These are phyloP conservation scores for Wickerhamiella alocasiicola DNA, from an alignment of 805 yeast genomes.

Conservation along the genomic window DNA sequence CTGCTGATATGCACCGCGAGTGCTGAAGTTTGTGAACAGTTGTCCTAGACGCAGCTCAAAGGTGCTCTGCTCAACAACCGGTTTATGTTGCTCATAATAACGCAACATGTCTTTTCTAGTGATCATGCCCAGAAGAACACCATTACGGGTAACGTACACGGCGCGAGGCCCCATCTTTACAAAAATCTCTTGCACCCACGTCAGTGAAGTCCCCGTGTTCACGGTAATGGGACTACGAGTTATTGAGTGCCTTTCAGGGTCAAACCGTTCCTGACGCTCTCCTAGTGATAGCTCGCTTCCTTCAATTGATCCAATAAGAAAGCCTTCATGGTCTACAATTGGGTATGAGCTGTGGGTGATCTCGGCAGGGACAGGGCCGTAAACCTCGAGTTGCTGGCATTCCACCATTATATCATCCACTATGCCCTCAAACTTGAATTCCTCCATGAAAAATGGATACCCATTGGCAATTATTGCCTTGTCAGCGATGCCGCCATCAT, in stretches of 20 bases:
- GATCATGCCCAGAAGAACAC: conserved; percentile 53
- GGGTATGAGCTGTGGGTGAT: conserved; percentile 28
- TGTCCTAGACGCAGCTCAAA: conserved; percentile 1
- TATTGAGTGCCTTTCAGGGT: conserved; percentile 12
- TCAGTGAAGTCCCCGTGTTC: conserved; percentile 41
- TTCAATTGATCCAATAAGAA: conserved; percentile 27
- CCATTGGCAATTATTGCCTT: conserved; percentile 87
- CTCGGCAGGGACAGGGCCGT: conserved; percentile 17
- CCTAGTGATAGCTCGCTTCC: conserved; percentile 21
- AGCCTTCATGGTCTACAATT: conserved; percentile 24
- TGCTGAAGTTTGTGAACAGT: not conserved
- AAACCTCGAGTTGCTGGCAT: conserved; percentile 18
- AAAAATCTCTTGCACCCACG: conserved; percentile 54
- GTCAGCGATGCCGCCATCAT: conserved; percentile 86
- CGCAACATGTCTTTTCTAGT: conserved; percentile 74
- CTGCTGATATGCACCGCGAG: not conserved
- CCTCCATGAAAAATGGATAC: conserved; percentile 69
- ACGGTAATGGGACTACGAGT: conserved; percentile 49
- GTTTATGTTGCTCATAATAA: conserved; percentile 3
- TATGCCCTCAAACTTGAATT: conserved; percentile 40
- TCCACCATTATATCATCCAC: conserved; percentile 54
- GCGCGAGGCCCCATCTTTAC: conserved; percentile 68
- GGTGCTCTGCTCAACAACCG: not conserved
- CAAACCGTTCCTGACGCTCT: conserved; percentile 1
- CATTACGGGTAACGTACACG: conserved; percentile 52